phyloP scores from a whole-genome alignment of 1,139 yeast genomes.

The Magnusiomyces paraingens region DNA sequence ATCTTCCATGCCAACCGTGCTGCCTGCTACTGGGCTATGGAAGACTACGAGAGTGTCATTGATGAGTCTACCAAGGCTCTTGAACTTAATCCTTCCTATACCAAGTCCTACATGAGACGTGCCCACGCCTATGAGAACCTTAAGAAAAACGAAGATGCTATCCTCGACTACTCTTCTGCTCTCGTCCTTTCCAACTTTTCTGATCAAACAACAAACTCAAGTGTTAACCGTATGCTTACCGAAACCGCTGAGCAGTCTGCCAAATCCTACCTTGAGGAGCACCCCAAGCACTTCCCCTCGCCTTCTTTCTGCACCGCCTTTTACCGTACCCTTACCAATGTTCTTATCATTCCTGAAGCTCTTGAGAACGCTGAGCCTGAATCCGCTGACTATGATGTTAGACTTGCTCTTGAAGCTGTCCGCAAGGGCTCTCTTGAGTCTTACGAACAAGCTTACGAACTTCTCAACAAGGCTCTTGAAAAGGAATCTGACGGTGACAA shows the following conservation, averaged over 20 bases:
- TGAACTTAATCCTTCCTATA: conserved; percentile 77
- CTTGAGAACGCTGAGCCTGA: conserved; percentile 45
- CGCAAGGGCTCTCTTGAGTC: conserved; percentile 60
- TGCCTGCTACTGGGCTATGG: conserved; percentile 84
- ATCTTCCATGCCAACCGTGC: conserved; percentile 90
- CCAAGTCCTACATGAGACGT: conserved; percentile 73
- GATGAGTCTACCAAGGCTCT: conserved; percentile 85
- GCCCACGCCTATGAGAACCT: conserved; percentile 75
- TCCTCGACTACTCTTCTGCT: conserved; percentile 81
- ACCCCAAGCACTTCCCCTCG: conserved; percentile 64
- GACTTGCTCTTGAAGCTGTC: conserved; percentile 60
- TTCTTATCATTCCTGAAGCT: conserved; percentile 33
- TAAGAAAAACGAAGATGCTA: conserved; percentile 74
- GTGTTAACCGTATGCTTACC: conserved; percentile 81
- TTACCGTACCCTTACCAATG: conserved; percentile 61
- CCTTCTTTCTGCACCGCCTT: conserved; percentile 81
- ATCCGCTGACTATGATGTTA: conserved; percentile 57
- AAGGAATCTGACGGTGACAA: conserved; percentile 27
- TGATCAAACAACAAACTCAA: conserved; percentile 69
- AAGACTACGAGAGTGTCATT: conserved; percentile 73
- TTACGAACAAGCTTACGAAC: conserved; percentile 67
- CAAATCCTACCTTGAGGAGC: conserved; percentile 49
- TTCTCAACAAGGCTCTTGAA: conserved; percentile 60
- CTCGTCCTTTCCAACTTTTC: conserved; percentile 45
- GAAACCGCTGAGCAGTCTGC: conserved; percentile 41